Evolutionary conservation across 2,329 filamentous ascomycete genomes (phyloP).

Genomic region (Calonectria ilicicola): DNA sequence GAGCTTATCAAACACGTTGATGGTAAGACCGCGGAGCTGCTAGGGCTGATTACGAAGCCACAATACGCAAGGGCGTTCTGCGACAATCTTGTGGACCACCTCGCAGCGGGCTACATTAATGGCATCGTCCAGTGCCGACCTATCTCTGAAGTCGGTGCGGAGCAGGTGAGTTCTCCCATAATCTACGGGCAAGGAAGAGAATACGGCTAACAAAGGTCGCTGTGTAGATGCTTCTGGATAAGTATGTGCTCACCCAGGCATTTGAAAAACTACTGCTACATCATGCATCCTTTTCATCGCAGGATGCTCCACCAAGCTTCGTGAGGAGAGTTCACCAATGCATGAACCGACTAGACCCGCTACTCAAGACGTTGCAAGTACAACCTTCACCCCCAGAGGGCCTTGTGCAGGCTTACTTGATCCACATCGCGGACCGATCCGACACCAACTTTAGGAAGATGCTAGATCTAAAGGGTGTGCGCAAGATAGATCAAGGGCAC

Average conservation of each 20-base stretch:
- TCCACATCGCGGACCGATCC: slow-evolving; percentile 93
- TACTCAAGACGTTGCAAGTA: slow-evolving; percentile 97
- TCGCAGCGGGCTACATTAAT: slow-evolving; percentile 82
- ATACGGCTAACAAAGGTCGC: slow-evolving; percentile 35
- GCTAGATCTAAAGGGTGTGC: slow-evolving; percentile 93
- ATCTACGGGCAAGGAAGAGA: background rate
- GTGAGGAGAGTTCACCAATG: slow-evolving; percentile 86
- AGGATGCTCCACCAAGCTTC: slow-evolving; percentile 69
- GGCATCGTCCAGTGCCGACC: slow-evolving; percentile 92
- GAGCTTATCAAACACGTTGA: slow-evolving; percentile 83
- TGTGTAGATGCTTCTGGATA: slow-evolving; percentile 89
- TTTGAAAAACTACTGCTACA: slow-evolving; percentile 78
- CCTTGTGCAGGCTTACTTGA: slow-evolving; percentile 95
- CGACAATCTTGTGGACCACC: slow-evolving; percentile 92
- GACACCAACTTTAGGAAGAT: slow-evolving; percentile 97
- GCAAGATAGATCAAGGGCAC: slow-evolving; percentile 83
- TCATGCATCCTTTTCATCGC: slow-evolving; percentile 61
- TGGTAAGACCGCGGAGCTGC: slow-evolving; percentile 77
- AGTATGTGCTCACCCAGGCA: slow-evolving; percentile 87
- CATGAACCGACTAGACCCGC: slow-evolving; percentile 88
- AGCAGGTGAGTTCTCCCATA: slow-evolving; percentile 72
- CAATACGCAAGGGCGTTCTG: slow-evolving; percentile 96
- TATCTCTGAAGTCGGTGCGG: slow-evolving; percentile 92
- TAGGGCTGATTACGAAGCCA: slow-evolving; percentile 84
- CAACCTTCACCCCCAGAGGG: slow-evolving; percentile 91